phyloP scores from a whole-genome alignment of 768 basidiomycete genomes.

The Psilocybe sp. region DNA sequence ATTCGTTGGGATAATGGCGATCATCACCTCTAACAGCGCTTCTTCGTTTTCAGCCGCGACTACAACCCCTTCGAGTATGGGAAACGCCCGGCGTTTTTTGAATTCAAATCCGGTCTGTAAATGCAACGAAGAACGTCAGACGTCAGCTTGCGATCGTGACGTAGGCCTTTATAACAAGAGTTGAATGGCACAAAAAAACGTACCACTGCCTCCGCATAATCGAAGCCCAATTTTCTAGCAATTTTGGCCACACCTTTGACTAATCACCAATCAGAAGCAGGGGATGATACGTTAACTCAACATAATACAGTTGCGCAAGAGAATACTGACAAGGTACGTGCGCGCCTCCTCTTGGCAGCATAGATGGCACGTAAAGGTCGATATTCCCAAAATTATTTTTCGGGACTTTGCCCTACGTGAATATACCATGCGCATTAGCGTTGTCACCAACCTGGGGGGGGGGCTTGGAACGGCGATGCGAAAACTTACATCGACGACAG shows the following conservation, averaged over 20 bases:
- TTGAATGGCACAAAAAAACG: slow-evolving; percentile 28
- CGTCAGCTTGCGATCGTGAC: slow-evolving; percentile 2
- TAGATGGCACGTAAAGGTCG: slow-evolving; percentile 91
- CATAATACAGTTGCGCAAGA: background rate
- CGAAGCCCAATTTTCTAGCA: slow-evolving; percentile 81
- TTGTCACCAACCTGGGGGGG: background rate
- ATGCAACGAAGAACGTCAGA: slow-evolving; percentile 12
- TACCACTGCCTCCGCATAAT: slow-evolving; percentile 95
- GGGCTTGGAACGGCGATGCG: background rate
- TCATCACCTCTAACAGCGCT: slow-evolving; percentile 65
- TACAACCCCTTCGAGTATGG: slow-evolving; percentile 83
- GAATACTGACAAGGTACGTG: slow-evolving; percentile 84
- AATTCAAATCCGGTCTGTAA: slow-evolving; percentile 93
- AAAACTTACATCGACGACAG: slow-evolving; percentile 75
- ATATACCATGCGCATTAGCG: background rate
- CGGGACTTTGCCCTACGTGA: slow-evolving; percentile 90
- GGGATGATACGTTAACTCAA: slow-evolving; percentile 4
- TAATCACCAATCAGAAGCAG: slow-evolving; percentile 21
- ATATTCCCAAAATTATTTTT: slow-evolving; percentile 98
- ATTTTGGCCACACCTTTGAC: slow-evolving; percentile 88
- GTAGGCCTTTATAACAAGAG: background rate
- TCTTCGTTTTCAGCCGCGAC: slow-evolving; percentile 79
- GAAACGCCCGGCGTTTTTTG: slow-evolving; percentile 85
- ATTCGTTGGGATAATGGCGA: slow-evolving; percentile 3
- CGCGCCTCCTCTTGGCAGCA: slow-evolving; percentile 85